These are phyloP conservation scores for Aegilops sharonensis DNA, from an alignment of 176 grass and related monocot genomes.

Conservation along the genomic window DNA sequence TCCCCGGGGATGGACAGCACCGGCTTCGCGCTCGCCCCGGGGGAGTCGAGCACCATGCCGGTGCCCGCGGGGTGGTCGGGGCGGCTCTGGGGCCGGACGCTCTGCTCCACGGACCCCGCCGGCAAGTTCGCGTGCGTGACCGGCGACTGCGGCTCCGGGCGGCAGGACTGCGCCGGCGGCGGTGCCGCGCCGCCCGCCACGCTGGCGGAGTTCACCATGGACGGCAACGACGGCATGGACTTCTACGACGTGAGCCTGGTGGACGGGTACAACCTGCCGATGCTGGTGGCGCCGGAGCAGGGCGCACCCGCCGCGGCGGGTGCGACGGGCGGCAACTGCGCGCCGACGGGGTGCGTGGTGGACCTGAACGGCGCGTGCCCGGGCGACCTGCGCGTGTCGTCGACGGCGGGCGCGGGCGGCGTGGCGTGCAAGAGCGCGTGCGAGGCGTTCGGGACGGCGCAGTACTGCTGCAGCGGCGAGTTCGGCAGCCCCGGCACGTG, in stretches of 20 bases:
- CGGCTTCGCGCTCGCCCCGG: constrained; percentile 44
- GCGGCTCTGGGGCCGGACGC: constrained; percentile 60
- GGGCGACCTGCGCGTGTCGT: constrained; percentile 31
- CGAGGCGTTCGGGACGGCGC: constrained; percentile 32
- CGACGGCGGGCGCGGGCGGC: background rate
- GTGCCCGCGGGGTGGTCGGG: constrained; percentile 52
- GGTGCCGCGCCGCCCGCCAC: background rate
- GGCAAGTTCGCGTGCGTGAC: constrained; percentile 54
- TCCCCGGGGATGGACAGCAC: constrained; percentile 35
- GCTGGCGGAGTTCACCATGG: constrained; percentile 17
- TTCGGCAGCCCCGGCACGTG: constrained; percentile 56
- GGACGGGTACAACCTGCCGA: constrained; percentile 75
- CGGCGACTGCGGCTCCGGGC: constrained; percentile 58
- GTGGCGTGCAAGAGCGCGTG: background rate
- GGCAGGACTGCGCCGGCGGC: constrained; percentile 20
- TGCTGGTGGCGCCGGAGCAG: constrained; percentile 40
- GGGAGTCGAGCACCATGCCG: constrained; percentile 17
- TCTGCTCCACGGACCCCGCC: constrained; percentile 33
- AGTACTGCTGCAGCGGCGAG: constrained; percentile 59
- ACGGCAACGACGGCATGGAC: constrained; percentile 58
- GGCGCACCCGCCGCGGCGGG: background rate
- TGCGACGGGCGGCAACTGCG: background rate
- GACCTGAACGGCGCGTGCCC: constrained; percentile 64
- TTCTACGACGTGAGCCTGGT: constrained; percentile 98
- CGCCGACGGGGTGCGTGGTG: constrained; percentile 35